phyloP scores from a whole-genome alignment of 257 asterid species.

The Ajuga chamaepitys region DNA sequence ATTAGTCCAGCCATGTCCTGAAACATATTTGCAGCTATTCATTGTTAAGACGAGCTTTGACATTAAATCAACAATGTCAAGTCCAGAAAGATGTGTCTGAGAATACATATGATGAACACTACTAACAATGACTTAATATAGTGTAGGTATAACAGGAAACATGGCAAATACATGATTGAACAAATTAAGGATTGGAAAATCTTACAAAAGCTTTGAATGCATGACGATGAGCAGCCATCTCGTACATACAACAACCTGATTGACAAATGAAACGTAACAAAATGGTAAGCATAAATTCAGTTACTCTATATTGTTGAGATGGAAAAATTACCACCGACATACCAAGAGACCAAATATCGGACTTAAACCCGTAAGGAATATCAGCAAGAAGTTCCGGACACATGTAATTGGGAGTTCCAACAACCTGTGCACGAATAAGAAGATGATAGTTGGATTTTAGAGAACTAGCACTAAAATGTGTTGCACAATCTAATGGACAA shows the following conservation, averaged over 20 bases:
- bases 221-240: conserved; percentile 98
- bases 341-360: conserved; percentile 99
- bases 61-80: neutral
- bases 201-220: conserved; percentile 99
- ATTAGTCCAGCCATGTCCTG: conserved; percentile 99
- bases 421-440: conserved; percentile 48
- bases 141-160: neutral
- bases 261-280: conserved; percentile 13
- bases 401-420: conserved; percentile 99
- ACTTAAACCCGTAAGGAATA: conserved; percentile 94
- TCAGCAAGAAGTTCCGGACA: conserved; percentile 99
- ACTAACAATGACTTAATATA: no score
- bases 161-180: neutral
- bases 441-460: conserved; percentile 11
- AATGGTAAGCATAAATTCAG: conserved; percentile 1
- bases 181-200: conserved; percentile 12
- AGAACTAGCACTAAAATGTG: neutral
- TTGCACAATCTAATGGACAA: neutral
- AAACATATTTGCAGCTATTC: conserved; percentile 18
- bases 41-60: neutral
- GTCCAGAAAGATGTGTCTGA: no score
- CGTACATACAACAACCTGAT: conserved; percentile 96
- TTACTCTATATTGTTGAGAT: neutral
- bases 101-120: no score
- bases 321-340: conserved; percentile 17